These are phyloP conservation scores for Podaxis sp. DNA, from an alignment of 768 basidiomycete genomes.

Conservation along the genomic window DNA sequence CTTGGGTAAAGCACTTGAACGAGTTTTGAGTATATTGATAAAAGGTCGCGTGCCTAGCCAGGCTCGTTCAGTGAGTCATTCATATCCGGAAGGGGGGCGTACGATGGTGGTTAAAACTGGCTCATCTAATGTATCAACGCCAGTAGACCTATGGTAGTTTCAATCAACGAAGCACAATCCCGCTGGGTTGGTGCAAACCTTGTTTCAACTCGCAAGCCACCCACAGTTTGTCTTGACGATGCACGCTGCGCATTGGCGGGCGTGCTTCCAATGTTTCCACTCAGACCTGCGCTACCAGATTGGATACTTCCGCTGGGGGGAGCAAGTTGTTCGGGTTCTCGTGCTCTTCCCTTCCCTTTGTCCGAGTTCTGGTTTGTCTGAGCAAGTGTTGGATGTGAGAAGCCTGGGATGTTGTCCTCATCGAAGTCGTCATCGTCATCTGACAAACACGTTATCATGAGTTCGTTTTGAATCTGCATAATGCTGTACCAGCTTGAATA, in stretches of 20 bases:
- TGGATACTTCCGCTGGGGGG: conserved; percentile 34
- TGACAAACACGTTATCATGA: conserved; percentile 3
- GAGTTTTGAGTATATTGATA: conserved; percentile 90
- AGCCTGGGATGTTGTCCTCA: conserved; percentile 79
- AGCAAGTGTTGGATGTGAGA: conserved; percentile 60
- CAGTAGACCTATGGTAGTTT: conserved; percentile 57
- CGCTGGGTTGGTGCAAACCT: conserved; percentile 46
- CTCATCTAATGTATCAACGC: conserved; percentile 88
- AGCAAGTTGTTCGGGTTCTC: conserved; percentile 51
- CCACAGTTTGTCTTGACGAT: conserved; percentile 62
- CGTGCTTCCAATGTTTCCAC: conserved; percentile 71
- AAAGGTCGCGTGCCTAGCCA: conserved; percentile 76
- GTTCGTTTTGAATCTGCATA: neutral
- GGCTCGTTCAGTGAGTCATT: neutral
- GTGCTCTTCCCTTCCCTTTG: conserved; percentile 74
- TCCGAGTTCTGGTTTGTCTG: conserved; percentile 39
- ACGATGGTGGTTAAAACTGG: conserved; percentile 89
- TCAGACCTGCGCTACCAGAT: conserved; percentile 36
- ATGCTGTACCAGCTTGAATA: conserved; percentile 66
- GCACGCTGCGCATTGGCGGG: conserved; percentile 33
- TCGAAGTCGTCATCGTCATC: conserved; percentile 84
- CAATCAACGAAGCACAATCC: neutral
- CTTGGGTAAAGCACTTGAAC: conserved; percentile 93
- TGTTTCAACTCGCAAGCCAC: conserved; percentile 88
- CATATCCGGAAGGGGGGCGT: conserved; percentile 23